Percentiles rank a stretch among this genome's conserved stretches.
Conservation (phyloP, 2,329 filamentous ascomycete species). For the Fusarium decemcellulare region DNA sequence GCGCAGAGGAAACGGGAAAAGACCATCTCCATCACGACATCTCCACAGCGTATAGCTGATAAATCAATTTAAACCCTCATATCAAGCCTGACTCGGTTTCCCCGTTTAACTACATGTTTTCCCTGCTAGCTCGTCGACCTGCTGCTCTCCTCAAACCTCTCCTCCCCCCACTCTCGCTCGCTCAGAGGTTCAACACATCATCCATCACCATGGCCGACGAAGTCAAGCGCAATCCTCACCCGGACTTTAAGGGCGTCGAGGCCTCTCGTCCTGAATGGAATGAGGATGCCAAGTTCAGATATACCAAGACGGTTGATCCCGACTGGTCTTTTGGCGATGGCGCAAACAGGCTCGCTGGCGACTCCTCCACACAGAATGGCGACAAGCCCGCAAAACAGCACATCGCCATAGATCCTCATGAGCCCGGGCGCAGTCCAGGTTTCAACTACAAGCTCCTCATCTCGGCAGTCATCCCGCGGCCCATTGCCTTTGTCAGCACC, state of each 20-base stretch:
- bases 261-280: slow-evolving; percentile 72
- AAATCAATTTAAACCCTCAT: neutral
- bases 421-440: slow-evolving; percentile 73
- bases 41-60: slow-evolving; percentile 18
- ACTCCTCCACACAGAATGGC: slow-evolving; percentile 5
- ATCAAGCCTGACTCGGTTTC: neutral
- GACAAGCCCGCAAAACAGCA: slow-evolving; percentile 64
- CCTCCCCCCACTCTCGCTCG: slow-evolving; percentile 12
- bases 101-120: neutral
- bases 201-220: slow-evolving; percentile 48
- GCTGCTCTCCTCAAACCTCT: slow-evolving; percentile 11
- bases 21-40: slow-evolving; percentile 15
- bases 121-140: neutral
- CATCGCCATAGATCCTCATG: slow-evolving; percentile 86
- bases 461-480: slow-evolving; percentile 84
- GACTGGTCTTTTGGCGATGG: slow-evolving; percentile 77
- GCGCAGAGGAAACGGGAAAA: neutral
- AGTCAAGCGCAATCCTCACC: slow-evolving; percentile 70
- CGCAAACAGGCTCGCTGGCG: slow-evolving; percentile 65
- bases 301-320: slow-evolving; percentile 75
- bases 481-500: slow-evolving; percentile 77
- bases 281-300: slow-evolving; percentile 61
- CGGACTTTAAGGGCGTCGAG: slow-evolving; percentile 83
- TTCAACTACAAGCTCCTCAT: slow-evolving; percentile 96
- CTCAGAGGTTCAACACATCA: slow-evolving; percentile 15